Base-by-base conservation (phyloP, 352 stramenopile species). In the Pythium apleroticum region DNA sequence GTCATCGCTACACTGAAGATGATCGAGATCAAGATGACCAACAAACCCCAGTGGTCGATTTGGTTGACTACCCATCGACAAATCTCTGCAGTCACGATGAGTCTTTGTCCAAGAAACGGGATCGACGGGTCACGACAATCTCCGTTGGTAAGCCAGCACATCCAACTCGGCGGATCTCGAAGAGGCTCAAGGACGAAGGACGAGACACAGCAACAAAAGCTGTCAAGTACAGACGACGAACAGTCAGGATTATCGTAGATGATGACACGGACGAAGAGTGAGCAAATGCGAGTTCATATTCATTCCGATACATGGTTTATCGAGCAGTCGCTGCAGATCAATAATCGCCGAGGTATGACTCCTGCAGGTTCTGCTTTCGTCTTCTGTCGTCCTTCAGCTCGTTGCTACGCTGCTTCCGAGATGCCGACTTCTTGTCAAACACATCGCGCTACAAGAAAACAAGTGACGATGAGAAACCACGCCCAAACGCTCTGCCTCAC, bases 341-440 rank as follows among this genome's bases (percentile, higher is more conserved):
- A 28, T 80, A 80, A 15, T 89, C 81, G 56, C 84, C 79, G 28
- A 90, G 75, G 60, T 91, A 93, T 19, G 82, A 67, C 45, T 93
- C 80, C 52, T 93, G 86, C 55, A 90, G 72, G 55, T 91, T 71
- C 62, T 92, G 82, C 70, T 95, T 95, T 49, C 82, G 78, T 71
- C 77, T 77, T 45, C 86, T 80, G 27, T 95, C 84, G 52, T 71
- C 78, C 65, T 93, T 95, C 25, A 93, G 71, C 49, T 91, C 80
- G 59, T 93, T 95, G 71, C 79, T 92, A 39, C 82, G 79, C 60
- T 89, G 81, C 72, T 95, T 95, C 48, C 78, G 76, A 25, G 79
- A 80, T 17, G 74, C 61, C 25, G 84, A 93, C 33, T 93, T 93
- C 63, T 95, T 95, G 67, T 93, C 75, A 46, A 95, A 93, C 11